Conservation (phyloP, 2,329 filamentous ascomycete species). For the Cladophialophora chaetospira region DNA sequence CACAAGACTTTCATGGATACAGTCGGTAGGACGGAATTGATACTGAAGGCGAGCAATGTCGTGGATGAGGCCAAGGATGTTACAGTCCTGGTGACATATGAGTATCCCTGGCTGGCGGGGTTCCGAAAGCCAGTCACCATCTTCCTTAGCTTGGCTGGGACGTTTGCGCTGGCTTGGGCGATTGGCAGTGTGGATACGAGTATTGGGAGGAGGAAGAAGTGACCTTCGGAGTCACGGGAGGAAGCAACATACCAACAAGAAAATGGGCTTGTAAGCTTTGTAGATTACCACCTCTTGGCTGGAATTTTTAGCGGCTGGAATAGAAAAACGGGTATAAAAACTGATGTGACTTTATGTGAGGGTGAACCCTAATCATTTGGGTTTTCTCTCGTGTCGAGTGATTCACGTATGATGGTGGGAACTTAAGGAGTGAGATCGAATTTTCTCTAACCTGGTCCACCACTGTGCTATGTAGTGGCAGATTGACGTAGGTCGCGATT, state of each 20-base stretch:
- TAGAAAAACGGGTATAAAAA: not conserved
- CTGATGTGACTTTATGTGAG: not conserved
- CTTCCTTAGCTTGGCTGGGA: conserved; percentile 69
- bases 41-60: conserved; percentile 78
- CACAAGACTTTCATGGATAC: conserved; percentile 95
- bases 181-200: conserved; percentile 79
- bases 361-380: no score
- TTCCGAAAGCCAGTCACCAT: conserved; percentile 86
- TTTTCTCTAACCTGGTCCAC: no score
- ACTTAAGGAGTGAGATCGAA: no score
- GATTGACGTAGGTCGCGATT: no score
- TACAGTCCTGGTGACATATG: conserved; percentile 69
- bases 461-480: no score
- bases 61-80: conserved; percentile 87
- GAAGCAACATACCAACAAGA: not conserved
- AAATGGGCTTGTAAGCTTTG: not conserved
- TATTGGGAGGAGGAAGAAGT: conserved; percentile 61
- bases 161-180: conserved; percentile 75
- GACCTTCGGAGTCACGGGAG: not conserved
- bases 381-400: no score
- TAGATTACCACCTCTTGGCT: not conserved
- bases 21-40: conserved; percentile 78
- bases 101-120: conserved; percentile 72
- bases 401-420: no score
- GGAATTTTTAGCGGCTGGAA: not conserved